phyloP scores from a whole-genome alignment of 192 early-diverging fungal genomes.

The Coemansia sp. region DNA sequence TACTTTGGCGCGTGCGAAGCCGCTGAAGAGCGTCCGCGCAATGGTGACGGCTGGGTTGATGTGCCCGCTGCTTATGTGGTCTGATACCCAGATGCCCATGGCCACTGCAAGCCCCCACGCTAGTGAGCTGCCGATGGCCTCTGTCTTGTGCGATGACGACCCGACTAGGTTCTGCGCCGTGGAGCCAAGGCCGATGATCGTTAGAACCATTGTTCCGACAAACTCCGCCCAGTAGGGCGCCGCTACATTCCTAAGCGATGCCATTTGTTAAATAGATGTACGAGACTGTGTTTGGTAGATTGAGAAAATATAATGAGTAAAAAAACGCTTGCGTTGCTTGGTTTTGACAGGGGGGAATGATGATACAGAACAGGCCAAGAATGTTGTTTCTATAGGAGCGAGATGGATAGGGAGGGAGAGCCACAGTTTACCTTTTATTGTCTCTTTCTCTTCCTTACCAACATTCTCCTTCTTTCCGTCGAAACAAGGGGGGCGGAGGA shows the following conservation, averaged over 20 bases:
- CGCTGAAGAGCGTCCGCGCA: conserved; percentile 40
- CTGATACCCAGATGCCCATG: conserved; percentile 35
- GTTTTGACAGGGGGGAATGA: no score
- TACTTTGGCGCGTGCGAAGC: conserved; percentile 36
- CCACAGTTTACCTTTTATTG: no score
- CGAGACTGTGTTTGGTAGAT: no score
- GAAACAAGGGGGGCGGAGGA: no score
- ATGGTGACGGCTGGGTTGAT: conserved; percentile 58
- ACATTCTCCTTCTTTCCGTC: no score
- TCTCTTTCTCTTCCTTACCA: no score
- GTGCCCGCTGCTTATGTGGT: conserved; percentile 51
- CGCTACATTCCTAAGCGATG: conserved; percentile 41
- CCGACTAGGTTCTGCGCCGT: conserved; percentile 33
- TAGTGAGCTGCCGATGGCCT: conserved; percentile 35
- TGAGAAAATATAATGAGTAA: not conserved
- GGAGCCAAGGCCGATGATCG: conserved; percentile 29
- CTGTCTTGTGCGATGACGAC: conserved; percentile 5
- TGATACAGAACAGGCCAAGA: no score
- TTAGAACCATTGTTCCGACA: conserved; percentile 41
- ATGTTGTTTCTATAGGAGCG: no score
- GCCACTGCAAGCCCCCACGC: conserved; percentile 43
- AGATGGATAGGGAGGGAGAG: no score
- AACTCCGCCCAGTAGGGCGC: conserved; percentile 55
- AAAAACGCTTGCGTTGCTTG: no score
- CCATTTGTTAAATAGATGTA: conserved; percentile 2